These are phyloP conservation scores for Musa troglodytarum DNA, from an alignment of 176 grass and related monocot genomes.

Conservation along the genomic window DNA sequence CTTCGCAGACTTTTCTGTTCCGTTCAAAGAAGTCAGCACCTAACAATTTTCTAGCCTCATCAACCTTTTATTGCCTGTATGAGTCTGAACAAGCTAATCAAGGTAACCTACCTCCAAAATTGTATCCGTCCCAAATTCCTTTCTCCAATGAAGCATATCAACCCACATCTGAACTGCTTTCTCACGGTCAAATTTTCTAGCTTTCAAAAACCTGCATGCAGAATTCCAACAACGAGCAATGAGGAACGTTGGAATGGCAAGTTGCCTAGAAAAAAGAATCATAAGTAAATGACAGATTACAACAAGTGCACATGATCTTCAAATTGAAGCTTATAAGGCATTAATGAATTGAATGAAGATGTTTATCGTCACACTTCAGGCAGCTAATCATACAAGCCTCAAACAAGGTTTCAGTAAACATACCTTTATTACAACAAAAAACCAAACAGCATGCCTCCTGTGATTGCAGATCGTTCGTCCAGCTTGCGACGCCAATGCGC, in stretches of 20 bases:
- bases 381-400: not conserved
- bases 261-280: not conserved
- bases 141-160: conserved; percentile 22
- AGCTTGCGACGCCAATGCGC: no score
- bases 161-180: conserved; percentile 9
- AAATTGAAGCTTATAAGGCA: not conserved
- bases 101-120: conserved; percentile 10
- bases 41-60: no score
- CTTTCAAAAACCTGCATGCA: not conserved
- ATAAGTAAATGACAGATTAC: not conserved
- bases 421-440: not conserved
- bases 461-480: no score
- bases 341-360: not conserved
- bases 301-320: not conserved
- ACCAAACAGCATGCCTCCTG: no score
- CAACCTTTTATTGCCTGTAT: no score
- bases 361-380: no score
- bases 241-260: not conserved
- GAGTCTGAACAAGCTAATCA: not conserved
- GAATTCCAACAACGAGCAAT: not conserved
- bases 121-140: conserved; percentile 12
- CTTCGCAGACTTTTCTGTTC: no score
- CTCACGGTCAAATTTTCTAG: conserved; percentile 15
- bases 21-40: no score
- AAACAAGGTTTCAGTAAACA: not conserved